These are phyloP conservation scores for Aspergillus texensis DNA, from an alignment of 2,329 filamentous ascomycete species.

Conservation along the genomic window DNA sequence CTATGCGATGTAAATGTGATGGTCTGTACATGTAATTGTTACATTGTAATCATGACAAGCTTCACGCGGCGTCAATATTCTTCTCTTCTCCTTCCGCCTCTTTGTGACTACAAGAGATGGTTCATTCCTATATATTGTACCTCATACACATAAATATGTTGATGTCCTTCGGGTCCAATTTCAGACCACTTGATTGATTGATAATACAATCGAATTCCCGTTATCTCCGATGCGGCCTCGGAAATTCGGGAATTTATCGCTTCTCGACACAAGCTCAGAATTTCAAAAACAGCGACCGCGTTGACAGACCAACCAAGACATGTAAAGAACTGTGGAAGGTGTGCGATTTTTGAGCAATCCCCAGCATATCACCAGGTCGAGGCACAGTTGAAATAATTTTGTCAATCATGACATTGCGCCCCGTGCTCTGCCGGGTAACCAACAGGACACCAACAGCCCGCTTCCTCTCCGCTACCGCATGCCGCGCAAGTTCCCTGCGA, in stretches of 20 bases:
- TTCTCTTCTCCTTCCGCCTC: background rate
- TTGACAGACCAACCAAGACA: background rate
- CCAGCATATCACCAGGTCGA: background rate
- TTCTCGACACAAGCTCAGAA: background rate
- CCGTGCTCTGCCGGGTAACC: constrained; percentile 4
- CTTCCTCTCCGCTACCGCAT: constrained; percentile 26
- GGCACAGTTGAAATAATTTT: background rate
- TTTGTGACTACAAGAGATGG: background rate
- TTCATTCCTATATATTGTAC: too few species aligned
- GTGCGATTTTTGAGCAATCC: background rate
- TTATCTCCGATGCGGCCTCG: constrained; percentile 25
- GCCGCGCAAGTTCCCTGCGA: constrained; percentile 22
- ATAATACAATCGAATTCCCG: constrained; percentile 7
- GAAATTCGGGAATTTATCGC: constrained; percentile 12
- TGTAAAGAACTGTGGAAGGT: background rate
- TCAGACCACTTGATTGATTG: background rate
- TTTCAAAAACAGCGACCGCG: background rate
- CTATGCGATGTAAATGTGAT: background rate
- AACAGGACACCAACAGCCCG: constrained; percentile 16
- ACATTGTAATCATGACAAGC: background rate
- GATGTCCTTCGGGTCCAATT: background rate
- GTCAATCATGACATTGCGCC: constrained; percentile 6
- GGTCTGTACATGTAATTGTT: background rate
- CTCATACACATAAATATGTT: background rate
- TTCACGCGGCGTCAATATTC: background rate